Base-by-base conservation (phyloP, 2,329 filamentous ascomycete species). In the Scedosporium apiospermum region DNA sequence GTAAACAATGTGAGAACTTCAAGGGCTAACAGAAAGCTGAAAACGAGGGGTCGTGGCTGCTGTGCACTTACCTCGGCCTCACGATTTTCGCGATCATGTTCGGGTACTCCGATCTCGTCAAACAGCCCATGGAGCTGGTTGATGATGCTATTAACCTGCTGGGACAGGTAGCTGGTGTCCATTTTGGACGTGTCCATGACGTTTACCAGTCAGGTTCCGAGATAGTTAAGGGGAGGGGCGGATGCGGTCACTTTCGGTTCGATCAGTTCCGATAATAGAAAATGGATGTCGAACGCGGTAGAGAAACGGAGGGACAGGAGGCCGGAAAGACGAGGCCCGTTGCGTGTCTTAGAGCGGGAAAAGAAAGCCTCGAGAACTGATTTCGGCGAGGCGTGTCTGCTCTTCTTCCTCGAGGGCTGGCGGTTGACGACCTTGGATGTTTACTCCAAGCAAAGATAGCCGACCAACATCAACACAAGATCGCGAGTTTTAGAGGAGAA, bases 41-140 rank as follows among this genome's bases (percentile, higher is more conserved):
- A 51, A 38, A 10, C 23, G 34, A 27, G 34, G 16, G 41, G 57
- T 42, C 62, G 51, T 42, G 65, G 69, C 51, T 66, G 64, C 41
- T 64, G 44, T 62, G 64, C 64, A 60, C 82, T 71, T 79, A 96
- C 93, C 86, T 97, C 91, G 72, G 90, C 85, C 73, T 98, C 93
- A 70, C 95, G 84, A 59, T 85, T 82, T 72, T 98, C 92, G 71
- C 95, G 89, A 75, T 98, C 95, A 86, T 96, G 92, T 71, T 80
- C 86, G 30, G 93, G 86, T n/a, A 99, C 90, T 64, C 95, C 95
- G 71, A 99, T 99, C 73, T 99, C 93, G 74, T 99, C 95, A 71
- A 97, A 99, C 63, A 98, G 84, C 67, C 89, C 90, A 76, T 98
- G 93, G 65, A 99, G 84, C 77, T 97, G 92, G 75, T 86, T 86